Percentiles rank a stretch among this genome's conserved stretches.
Conservation (phyloP, 352 stramenopile species). For the Elongisporangium prolatum region DNA sequence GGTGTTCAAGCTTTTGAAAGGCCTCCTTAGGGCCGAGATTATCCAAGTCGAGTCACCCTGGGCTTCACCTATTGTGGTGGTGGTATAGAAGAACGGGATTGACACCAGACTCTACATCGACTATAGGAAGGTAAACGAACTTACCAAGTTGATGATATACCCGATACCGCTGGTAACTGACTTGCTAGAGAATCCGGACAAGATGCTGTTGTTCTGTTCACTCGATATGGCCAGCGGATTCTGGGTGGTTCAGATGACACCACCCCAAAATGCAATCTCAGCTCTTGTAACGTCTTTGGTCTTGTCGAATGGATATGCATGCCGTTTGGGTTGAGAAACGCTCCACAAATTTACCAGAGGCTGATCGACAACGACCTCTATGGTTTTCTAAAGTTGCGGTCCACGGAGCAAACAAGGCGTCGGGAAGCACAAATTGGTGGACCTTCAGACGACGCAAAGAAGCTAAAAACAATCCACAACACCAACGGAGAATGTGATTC, state of each 20-base stretch:
- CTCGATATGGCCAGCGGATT: constrained; percentile 18
- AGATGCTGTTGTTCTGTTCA: constrained; percentile 14
- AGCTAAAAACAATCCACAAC: too few relatives aligned
- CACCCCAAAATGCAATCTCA: constrained; percentile 9
- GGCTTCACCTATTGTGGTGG: constrained; percentile 32
- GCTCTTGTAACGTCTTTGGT: constrained; percentile 18
- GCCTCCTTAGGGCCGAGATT: constrained; percentile 6
- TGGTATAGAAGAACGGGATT: constrained; percentile 32
- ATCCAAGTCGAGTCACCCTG: too few relatives aligned
- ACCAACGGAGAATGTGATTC: too few relatives aligned
- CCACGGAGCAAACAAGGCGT: background rate
- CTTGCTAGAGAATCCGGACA: constrained; percentile 10
- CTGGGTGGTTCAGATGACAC: constrained; percentile 16
- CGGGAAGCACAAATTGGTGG: too few relatives aligned
- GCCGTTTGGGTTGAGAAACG: constrained; percentile 19
- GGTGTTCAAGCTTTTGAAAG: constrained; percentile 8
- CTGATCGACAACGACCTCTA: constrained; percentile 19
- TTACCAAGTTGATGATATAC: constrained; percentile 15
- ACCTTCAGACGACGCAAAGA: too few relatives aligned
- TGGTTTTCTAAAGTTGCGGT: background rate
- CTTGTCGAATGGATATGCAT: constrained; percentile 20
- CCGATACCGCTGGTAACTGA: constrained; percentile 15
- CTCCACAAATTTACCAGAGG: constrained; percentile 19
- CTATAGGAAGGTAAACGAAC: constrained; percentile 4
- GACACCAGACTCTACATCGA: constrained; percentile 30